Evolutionary conservation across 2,329 filamentous ascomycete species (phyloP), one percentile per base, ranked within the genome.

Genomic region (Orbilia oligospora): DNA sequence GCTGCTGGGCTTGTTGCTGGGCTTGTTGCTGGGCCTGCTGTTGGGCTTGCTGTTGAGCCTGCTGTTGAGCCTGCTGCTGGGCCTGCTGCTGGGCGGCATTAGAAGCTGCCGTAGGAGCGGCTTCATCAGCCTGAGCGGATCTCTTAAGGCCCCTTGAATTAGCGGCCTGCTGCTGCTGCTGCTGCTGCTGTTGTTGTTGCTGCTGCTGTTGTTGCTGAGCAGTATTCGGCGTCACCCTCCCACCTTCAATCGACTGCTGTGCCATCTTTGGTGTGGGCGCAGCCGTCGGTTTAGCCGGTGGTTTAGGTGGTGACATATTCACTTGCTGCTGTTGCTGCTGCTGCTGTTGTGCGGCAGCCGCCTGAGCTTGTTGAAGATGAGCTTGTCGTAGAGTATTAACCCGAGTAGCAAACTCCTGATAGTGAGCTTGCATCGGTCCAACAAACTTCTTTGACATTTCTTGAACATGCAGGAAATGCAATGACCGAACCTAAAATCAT

Each of bases 401-500:
- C 20, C 72, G 16, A 8, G 38, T 67, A 5, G 53, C 58, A 30
- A 77, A 77, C 27, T 77, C 72, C 20, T 77, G 72, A 46, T 71
- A 77, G 4, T 70, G 66, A 18, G 20, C 30, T 27, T 64, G 65
- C 71, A 70, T 70, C 1, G 63, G 71, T n/a, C 61, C 58, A 6
- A 48, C 22, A 20, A 69, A 69, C 24, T 73, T 78, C 53, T 67
- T 71, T 14, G 68, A 56, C 61, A 78, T 61, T 20, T 78, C 75
- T 16, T 71, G 75, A 5, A 78, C 51, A 16, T 78, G 75, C n/a
- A 78, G 48, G n/a, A 72, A 78, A 27, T 78, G 75, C 63, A 72
- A 33, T 49, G 71, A 70, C 16, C 69, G 68, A 1, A 78, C 68
- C 75, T 78, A 38, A 30, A 36, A 22, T 51, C 5, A 3, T 24